Evolutionary conservation across 202 grass and related monocot genomes (phyloP).

Genomic region (Musa balbisiana): DNA sequence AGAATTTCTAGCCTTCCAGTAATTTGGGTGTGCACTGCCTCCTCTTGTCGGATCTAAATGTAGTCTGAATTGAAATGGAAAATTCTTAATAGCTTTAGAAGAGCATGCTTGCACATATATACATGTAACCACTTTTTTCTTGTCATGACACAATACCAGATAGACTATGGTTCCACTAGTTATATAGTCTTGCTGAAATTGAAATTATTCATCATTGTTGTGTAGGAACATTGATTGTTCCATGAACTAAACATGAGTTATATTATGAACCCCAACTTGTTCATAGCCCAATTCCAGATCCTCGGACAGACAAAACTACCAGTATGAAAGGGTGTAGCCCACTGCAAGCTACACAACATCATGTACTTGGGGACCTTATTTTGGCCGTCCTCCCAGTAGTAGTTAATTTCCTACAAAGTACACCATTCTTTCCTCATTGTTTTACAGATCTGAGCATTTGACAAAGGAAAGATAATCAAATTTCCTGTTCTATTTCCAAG

Average conservation of each 20-base stretch:
- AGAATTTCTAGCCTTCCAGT: too few relatives aligned
- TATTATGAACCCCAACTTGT: not conserved
- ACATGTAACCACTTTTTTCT: too few relatives aligned
- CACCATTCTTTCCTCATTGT: not conserved
- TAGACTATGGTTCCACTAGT: too few relatives aligned
- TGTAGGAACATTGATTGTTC: not conserved
- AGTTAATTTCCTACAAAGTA: not conserved
- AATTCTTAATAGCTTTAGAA: too few relatives aligned
- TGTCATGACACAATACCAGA: too few relatives aligned
- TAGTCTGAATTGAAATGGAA: too few relatives aligned
- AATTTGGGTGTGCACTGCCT: too few relatives aligned
- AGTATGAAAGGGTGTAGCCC: not conserved
- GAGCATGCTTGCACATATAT: too few relatives aligned
- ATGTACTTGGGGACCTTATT: not conserved
- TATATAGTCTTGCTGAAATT: not conserved
- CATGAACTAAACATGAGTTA: not conserved
- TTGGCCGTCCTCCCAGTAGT: not conserved
- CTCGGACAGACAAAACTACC: too few relatives aligned
- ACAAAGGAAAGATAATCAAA: not conserved
- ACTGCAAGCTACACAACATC: not conserved
- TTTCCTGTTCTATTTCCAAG: too few relatives aligned
- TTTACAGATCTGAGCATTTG: not conserved
- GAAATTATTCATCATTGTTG: not conserved
- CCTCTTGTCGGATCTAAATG: too few relatives aligned
- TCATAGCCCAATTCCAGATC: too few relatives aligned